Percentiles rank a stretch among this genome's conserved stretches.
Evolutionary conservation across 169 alveolate species (phyloP).

Genomic region (Plasmodium falciparum): DNA sequence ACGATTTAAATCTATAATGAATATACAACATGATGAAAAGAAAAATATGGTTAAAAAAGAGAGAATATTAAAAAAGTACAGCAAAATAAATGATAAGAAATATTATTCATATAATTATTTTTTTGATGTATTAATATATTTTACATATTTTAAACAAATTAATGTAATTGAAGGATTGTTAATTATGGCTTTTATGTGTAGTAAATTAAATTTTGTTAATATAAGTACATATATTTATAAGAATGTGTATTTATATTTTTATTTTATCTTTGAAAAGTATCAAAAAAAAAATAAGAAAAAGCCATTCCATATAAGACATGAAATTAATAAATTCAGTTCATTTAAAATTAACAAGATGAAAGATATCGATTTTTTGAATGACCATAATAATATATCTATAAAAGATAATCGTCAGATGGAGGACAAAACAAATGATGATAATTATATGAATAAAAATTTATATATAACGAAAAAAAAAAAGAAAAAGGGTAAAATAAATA

Average conservation of each 20-base stretch:
- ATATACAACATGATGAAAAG: conserved; percentile 37
- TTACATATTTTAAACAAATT: conserved; percentile 71
- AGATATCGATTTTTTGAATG: neutral
- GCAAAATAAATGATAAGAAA: conserved; percentile 40
- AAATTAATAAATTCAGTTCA: conserved; percentile 43
- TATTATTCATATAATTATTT: conserved; percentile 62
- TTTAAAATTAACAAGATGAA: conserved; percentile 10
- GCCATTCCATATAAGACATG: conserved; percentile 24
- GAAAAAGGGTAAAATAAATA: neutral
- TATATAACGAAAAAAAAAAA: neutral
- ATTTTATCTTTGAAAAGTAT: conserved; percentile 50
- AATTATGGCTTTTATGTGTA: conserved; percentile 53
- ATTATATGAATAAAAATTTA: neutral
- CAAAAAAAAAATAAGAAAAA: conserved; percentile 42
- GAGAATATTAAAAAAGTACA: conserved; percentile 32
- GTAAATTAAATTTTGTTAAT: conserved; percentile 48
- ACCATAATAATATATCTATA: neutral
- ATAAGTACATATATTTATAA: conserved; percentile 45
- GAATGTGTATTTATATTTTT: conserved; percentile 60
- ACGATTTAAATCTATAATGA: conserved; percentile 41
- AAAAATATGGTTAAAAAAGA: conserved; percentile 54
- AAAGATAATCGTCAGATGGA: neutral
- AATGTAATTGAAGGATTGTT: conserved; percentile 54
- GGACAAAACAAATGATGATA: neutral
- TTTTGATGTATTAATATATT: conserved; percentile 73